Evolutionary conservation across 805 yeast species (phyloP).

Genomic region (Candida mattraensis): DNA sequence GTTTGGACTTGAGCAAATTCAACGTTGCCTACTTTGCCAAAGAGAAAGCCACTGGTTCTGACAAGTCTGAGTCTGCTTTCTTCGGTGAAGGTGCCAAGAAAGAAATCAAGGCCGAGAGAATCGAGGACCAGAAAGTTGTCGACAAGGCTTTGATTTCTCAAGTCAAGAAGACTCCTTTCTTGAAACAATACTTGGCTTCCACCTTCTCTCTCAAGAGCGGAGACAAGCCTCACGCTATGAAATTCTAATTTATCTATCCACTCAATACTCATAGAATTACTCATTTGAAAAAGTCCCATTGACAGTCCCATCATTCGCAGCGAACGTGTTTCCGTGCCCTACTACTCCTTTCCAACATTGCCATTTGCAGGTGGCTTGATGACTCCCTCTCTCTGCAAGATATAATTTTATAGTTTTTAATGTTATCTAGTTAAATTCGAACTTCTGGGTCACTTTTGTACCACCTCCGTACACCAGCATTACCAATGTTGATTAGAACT

Average conservation of each 20-base stretch:
- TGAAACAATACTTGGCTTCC: constrained; percentile 94
- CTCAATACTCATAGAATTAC: constrained; percentile 9
- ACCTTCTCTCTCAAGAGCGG: constrained; percentile 96
- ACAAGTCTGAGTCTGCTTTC: constrained; percentile 91
- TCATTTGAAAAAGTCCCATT: too few species aligned
- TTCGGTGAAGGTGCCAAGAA: constrained; percentile 82
- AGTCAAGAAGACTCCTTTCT: constrained; percentile 96
- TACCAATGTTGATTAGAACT: too few species aligned
- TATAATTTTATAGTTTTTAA: constrained; percentile 12
- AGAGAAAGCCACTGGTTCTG: constrained; percentile 80
- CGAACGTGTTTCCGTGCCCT: too few species aligned
- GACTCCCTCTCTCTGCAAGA: too few species aligned
- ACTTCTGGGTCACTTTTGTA: neutral
- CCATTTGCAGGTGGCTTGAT: too few species aligned
- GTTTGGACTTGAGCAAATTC: constrained; percentile 87
- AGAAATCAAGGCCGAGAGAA: constrained; percentile 90
- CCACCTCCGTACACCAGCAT: constrained; percentile 2
- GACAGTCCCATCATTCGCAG: too few species aligned
- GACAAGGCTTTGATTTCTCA: constrained; percentile 90
- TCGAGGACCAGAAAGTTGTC: constrained; percentile 94
- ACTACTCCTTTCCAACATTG: neutral
- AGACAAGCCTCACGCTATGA: constrained; percentile 97
- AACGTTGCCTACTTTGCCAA: constrained; percentile 94
- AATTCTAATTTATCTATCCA: constrained; percentile 84
- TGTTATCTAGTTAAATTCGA: constrained; percentile 9